Evolutionary conservation across 371 early-diverging fungal species (phyloP).

Genomic region (Circinella minor): DNA sequence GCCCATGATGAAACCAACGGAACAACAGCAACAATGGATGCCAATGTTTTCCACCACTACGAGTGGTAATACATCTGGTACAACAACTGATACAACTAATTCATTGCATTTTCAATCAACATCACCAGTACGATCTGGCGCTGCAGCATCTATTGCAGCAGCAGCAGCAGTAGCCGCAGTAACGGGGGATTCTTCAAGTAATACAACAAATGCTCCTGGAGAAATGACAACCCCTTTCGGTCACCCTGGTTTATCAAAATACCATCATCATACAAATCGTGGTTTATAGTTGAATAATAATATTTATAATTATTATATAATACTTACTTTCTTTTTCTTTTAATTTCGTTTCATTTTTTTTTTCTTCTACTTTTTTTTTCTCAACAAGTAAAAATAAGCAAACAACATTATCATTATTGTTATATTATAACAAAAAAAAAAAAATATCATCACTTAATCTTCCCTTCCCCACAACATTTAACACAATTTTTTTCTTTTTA

Average conservation of each 20-base stretch:
- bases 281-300: too few relatives aligned
- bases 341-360: neutral
- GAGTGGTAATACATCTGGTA: neutral
- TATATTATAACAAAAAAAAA: too few relatives aligned
- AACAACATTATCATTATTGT: too few relatives aligned
- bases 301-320: neutral
- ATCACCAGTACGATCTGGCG: neutral
- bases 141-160: constrained; percentile 9
- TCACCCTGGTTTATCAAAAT: constrained; percentile 2
- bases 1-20: constrained; percentile 1
- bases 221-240: constrained; percentile 6
- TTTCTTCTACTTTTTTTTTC: too few relatives aligned
- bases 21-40: constrained; percentile 6
- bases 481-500: too few relatives aligned
- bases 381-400: too few relatives aligned
- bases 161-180: constrained; percentile 8
- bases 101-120: neutral
- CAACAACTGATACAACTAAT: neutral
- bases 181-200: neutral
- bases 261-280: constrained; percentile 4
- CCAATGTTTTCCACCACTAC: neutral
- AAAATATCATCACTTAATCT: too few relatives aligned
- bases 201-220: neutral
- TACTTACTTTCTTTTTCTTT: constrained; percentile 1
- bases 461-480: too few relatives aligned